Base-by-base conservation (phyloP, 2,329 filamentous ascomycete genomes). In the Aspergillus sp. region DNA sequence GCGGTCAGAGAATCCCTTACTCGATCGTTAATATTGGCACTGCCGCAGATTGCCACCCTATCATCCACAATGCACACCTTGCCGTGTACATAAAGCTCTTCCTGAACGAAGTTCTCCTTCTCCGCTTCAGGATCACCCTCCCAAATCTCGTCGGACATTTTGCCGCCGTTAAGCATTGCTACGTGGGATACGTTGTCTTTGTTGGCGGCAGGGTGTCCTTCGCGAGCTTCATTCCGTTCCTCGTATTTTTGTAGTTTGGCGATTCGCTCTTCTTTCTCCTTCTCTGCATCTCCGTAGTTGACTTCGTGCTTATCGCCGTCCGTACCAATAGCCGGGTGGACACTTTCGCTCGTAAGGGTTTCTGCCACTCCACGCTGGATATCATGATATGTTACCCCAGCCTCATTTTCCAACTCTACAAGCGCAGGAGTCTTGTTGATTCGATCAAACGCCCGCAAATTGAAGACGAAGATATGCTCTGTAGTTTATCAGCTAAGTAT, bases 51-150 rank as follows among this genome's bases (percentile, higher is more conserved):
- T 57, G 91, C 90, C 50, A 90, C 82, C 7, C 85, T 82, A 71
- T 96, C 92, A 69, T 96, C 91, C 45, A 88, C 90, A 59, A 96
- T 95, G 58, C 77, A 73, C 37, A 97, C 82, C 77, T 98, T 99
- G 27, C 87, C 90, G 73, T 99, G 95, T 48, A 98, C 88, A 72
- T 99, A 99, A 2, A 98, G 84, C 74, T 99, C 93, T 72, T 99
- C 95, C 71, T 96, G 93, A 58, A 98, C 88, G 80, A 95, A 96
- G 70, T 96, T 91, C 54, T 89, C 84, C 57, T 92, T 89, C 73
- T 98, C 95, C 1, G 85, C 84, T 64, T 93, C 84, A 0, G 86
- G 78, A 3, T 89, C 77, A 15, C 90, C 89, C 15, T 93, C 88
- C 90, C 91, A 97, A 1, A 77, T 68, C 73, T 96, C 90, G 9